These are phyloP conservation scores for Macrophomina pseudophaseolina DNA, from an alignment of 2,329 filamentous ascomycete species.

Conservation along the genomic window DNA sequence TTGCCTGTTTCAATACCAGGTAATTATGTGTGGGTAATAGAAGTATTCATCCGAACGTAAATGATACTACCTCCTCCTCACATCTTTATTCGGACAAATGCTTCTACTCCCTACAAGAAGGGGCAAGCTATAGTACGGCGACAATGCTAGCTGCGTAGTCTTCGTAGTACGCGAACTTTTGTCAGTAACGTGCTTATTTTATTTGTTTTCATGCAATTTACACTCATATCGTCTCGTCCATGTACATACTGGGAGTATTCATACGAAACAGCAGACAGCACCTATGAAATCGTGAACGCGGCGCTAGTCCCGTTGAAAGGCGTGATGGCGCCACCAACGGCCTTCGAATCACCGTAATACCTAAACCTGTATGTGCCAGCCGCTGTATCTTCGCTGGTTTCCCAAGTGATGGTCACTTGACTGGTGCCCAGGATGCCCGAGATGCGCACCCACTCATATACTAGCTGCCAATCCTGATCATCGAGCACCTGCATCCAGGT, in stretches of 20 bases:
- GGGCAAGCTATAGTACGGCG: no score
- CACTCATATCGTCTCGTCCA: background rate
- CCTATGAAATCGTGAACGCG: conserved; percentile 8
- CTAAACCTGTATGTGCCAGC: conserved; percentile 75
- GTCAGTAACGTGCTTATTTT: no score
- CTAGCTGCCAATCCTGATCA: conserved; percentile 82
- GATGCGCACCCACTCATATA: conserved; percentile 79
- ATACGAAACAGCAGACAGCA: background rate
- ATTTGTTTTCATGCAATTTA: background rate
- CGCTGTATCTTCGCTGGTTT: conserved; percentile 60
- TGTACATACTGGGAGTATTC: background rate
- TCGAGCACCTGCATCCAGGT: conserved; percentile 71
- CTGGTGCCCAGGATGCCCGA: conserved; percentile 74
- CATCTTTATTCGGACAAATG: no score
- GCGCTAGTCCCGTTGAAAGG: conserved; percentile 69
- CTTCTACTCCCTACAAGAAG: no score
- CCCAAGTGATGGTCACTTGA: conserved; percentile 80
- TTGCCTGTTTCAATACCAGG: no score
- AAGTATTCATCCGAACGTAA: no score
- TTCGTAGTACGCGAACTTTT: no score
- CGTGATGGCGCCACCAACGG: conserved; percentile 64
- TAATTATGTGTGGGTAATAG: no score
- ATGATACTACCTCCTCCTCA: no score
- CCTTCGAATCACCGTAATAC: conserved; percentile 86
- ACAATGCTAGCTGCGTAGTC: no score